Evolutionary conservation across 1,284 basidiomycete genomes (phyloP), one percentile per base, ranked within the genome.

Genomic region (Abortiporus biennis): DNA sequence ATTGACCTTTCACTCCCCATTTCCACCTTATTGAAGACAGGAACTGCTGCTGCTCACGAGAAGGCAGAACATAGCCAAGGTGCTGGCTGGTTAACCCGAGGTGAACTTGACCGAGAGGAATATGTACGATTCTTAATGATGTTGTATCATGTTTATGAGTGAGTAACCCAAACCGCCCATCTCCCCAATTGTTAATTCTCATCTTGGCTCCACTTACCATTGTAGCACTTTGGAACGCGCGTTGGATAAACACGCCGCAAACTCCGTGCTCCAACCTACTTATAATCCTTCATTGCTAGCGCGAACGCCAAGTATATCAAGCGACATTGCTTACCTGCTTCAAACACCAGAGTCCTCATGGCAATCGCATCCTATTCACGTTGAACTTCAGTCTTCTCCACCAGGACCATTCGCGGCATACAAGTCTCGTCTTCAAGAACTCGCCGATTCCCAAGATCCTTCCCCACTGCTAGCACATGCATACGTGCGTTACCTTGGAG

Each of bases 401-500:
- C 84, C 84, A 1, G 46, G 59, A 2, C 65, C 73, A 2, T 65
- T 90, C 17, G 50, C 61, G 2, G 62, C 59, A 4, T 91, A 88
- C 62, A 59, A 77, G 40, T 49, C 63, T 15, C 71, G 72, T 33
- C 65, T 79, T 29, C 56, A 73, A 29, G 54, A 67, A 17, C 62
- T 81, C 36, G 61, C 71, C 6, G 55, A 67, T 33, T 59, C 68
- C 31, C 45, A 58, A 3, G 74, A 80, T 42, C 76, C 79, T 1
- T 63, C 72, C 1, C 61, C 67, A 3, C 72, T 92, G 17, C 72
- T 92, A 12, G 80, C 87, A 0, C 88, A 92, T 59, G 74, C 86
- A 0, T 91, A 91, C 56, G 85, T 89, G 13, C 76, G 88, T 27
- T 92, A 92, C 63, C 74, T 92, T n/a, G 89, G 88, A 43, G 89